A percentile compares a stretch with the other conserved stretches of the same genome.
Conservation (phyloP, 257 asterid genomes). For the Solanum piurae region DNA sequence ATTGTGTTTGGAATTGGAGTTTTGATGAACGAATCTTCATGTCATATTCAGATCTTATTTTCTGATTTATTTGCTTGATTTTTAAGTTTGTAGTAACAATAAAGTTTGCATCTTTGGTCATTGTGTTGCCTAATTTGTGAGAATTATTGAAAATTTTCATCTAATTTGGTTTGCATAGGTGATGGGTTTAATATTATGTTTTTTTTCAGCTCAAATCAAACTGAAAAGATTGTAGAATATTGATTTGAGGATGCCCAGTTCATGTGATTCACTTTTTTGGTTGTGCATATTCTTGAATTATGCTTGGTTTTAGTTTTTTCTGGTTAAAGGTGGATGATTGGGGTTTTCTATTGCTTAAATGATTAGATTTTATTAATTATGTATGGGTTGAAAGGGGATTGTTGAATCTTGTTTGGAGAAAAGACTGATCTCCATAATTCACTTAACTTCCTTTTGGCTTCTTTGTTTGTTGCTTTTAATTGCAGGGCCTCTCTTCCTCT, state of each 20-base stretch:
- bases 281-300: not conserved
- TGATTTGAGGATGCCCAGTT: not conserved
- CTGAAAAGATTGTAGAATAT: not conserved
- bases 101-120: not conserved
- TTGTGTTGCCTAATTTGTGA: not conserved
- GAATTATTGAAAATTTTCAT: not conserved
- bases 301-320: not conserved
- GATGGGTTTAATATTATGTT: too few relatives aligned
- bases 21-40: not conserved
- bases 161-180: not conserved
- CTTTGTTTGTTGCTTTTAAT: not conserved
- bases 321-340: not conserved
- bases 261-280: not conserved
- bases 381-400: not conserved
- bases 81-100: not conserved
- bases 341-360: not conserved
- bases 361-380: not conserved
- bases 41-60: not conserved
- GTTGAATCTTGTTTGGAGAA: not conserved
- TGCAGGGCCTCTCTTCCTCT: conserved; percentile 85
- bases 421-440: not conserved
- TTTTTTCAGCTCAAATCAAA: not conserved
- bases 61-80: not conserved
- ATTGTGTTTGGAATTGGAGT: not conserved
- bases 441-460: not conserved